These are phyloP conservation scores for Ormosia emarginata DNA, from an alignment of 306 rosid genomes.

Conservation along the genomic window DNA sequence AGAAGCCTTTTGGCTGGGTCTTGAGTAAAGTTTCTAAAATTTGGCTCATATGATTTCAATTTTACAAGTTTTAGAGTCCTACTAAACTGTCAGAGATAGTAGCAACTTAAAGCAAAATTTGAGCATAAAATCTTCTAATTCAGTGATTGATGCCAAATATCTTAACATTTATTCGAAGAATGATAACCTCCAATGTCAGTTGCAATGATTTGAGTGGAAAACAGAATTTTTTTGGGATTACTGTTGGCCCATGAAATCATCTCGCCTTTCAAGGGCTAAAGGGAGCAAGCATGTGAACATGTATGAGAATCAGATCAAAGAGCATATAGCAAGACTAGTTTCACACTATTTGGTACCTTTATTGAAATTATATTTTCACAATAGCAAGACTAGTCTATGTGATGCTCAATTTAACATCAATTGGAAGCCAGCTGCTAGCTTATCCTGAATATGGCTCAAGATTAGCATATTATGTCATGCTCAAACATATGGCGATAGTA, in stretches of 20 bases:
- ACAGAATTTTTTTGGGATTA: background rate
- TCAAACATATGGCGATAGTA: background rate
- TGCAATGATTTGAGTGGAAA: background rate
- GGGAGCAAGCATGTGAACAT: conserved; percentile 8
- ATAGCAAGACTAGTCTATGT: background rate
- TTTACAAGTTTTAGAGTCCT: background rate
- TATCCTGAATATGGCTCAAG: conserved; percentile 1
- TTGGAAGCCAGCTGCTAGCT: background rate
- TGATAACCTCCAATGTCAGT: background rate
- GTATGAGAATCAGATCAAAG: background rate
- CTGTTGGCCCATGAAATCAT: background rate
- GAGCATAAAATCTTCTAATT: background rate
- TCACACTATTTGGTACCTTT: background rate
- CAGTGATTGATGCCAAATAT: conserved; percentile 9
- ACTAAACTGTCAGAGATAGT: background rate
- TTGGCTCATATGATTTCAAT: background rate
- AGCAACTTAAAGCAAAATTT: conserved; percentile 4
- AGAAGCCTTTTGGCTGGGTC: conserved; percentile 7
- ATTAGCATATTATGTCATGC: background rate
- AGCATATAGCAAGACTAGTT: background rate
- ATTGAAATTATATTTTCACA: background rate
- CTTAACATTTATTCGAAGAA: background rate
- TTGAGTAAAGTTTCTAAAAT: background rate
- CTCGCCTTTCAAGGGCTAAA: background rate
- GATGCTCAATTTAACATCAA: background rate